Evolutionary conservation across 768 basidiomycete genomes (phyloP), one percentile per base, ranked within the genome.

Genomic region (Hygrophoropsis aurantiaca): DNA sequence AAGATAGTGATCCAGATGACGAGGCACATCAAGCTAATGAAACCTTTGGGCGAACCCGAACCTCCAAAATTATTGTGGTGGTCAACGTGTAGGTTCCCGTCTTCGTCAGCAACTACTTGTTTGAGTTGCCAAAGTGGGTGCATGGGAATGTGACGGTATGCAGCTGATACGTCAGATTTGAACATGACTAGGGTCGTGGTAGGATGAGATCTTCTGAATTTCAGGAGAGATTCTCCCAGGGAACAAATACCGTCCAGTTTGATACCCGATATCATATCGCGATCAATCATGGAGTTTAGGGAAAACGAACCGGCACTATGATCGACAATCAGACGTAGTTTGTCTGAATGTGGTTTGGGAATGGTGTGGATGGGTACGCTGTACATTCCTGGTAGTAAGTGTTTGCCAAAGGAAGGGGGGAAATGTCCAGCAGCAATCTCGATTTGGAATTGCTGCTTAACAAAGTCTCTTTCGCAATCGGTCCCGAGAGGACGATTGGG

Each of bases 71-170:
- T n/a, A n/a, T n/a, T n/a, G n/a, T n/a, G n/a, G n/a, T n/a, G n/a
- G n/a, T n/a, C n/a, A n/a, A n/a, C n/a, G n/a, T n/a, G n/a, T n/a
- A n/a, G n/a, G n/a, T n/a, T n/a, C n/a, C n/a, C n/a, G n/a, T n/a
- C n/a, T n/a, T n/a, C n/a, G 11, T 72, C 41, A 0, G 41, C 54
- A 5, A 67, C 55, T 0, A 73, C 44, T 30, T 76, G 74, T 15
- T 68, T 68, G 1, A 75, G 46, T 39, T 77, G 71, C 74, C 73
- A 75, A 0, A 56, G 32, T 0, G 64, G 69, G 37, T 74, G 67
- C 51, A 73, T 56, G 0, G 72, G 74, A 8, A 72, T 41, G 0
- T 62, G 58, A 0, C 64, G 52, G 23, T 73, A 78, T 0, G 74
- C 75, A 10, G 67, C 56, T 0, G 61, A 47, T 0, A 77, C 60